Base-by-base conservation (phyloP, 2,329 filamentous ascomycete genomes). In the Colletotrichum siamense region DNA sequence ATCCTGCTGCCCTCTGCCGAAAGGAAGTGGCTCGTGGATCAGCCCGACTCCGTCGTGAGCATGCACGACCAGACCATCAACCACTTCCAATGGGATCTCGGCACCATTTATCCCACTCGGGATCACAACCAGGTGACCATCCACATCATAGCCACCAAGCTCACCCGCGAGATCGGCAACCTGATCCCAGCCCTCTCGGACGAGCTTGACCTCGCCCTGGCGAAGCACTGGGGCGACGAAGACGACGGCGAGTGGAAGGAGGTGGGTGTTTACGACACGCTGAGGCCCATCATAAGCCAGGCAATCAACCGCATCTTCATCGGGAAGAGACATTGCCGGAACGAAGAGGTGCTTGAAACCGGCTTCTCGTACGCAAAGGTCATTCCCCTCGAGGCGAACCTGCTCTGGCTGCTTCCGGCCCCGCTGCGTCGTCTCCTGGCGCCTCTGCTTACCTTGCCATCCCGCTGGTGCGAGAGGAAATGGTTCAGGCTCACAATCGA, bases 271-370 rank as follows among this genome's bases (percentile, higher is more conserved):
- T 61, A 61, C 34, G 67, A 69, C 67, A 69, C 28, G 28, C 57
- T 61, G 57, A 61, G 57, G 22, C 66, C 66, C 32, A 59, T 69
- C 22, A 22, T 69, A 5, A 69, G 52, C 66, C 66, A 69, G 66
- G 66, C 66, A 10, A 69, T 69, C 66, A 69, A 69, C 15, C 66
- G 66, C 49, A 59, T 69, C 66, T 69, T 69, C 52, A 69, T 69
- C 49, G 66, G 66, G 26, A 32, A 69, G 30, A 39, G 28, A 6
- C 66, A 69, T n/a, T 69, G 66, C 52, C 49, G 66, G 13, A 39
- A 69, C 22, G 49, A 59, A 69, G 30, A 69, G 32, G 49, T 69
- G 9, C 66, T 69, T 10, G 52, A 69, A 12, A 69, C 66, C 10
- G 66, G 66, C 66, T 69, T 69, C 66, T 59, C 32, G 2, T 69